Evolutionary conservation across 2,329 filamentous ascomycete species (phyloP).

Genomic region (Cercospora citrullina): DNA sequence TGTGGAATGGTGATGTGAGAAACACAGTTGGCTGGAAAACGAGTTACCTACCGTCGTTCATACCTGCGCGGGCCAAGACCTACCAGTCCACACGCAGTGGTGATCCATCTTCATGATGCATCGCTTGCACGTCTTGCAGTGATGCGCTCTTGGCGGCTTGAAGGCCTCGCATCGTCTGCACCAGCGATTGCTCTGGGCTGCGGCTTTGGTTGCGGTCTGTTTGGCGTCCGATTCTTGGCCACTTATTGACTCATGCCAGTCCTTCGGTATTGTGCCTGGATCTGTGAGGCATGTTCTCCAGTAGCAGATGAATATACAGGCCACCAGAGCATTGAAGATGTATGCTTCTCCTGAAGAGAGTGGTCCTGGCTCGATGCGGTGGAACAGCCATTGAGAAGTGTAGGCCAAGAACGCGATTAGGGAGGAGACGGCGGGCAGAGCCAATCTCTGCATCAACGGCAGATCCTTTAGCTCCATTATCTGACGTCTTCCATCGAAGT

Average conservation of each 20-base stretch:
- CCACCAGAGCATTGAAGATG: constrained; percentile 66
- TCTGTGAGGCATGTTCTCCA: constrained; percentile 61
- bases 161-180: constrained; percentile 73
- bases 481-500: not conserved
- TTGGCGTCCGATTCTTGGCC: constrained; percentile 31
- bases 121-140: constrained; percentile 74
- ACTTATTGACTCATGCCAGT: constrained; percentile 39
- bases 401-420: constrained; percentile 71
- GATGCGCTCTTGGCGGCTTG: constrained; percentile 77
- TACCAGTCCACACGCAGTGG: constrained; percentile 77
- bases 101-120: constrained; percentile 41
- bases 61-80: constrained; percentile 25
- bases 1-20: constrained; percentile 79
- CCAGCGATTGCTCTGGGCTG: constrained; percentile 54
- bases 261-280: constrained; percentile 55
- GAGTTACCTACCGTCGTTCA: constrained; percentile 36
- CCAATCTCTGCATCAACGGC: constrained; percentile 48
- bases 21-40: constrained; percentile 64
- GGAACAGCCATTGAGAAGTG: constrained; percentile 70
- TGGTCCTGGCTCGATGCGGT: constrained; percentile 58
- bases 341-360: constrained; percentile 58
- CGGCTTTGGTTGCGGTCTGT: constrained; percentile 26
- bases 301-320: constrained; percentile 69
- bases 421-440: constrained; percentile 66
- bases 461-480: constrained; percentile 20